A percentile compares a stretch with the other conserved stretches of the same genome.
Conservation (phyloP, 1,284 basidiomycete species). For the Stereum hirsutum region DNA sequence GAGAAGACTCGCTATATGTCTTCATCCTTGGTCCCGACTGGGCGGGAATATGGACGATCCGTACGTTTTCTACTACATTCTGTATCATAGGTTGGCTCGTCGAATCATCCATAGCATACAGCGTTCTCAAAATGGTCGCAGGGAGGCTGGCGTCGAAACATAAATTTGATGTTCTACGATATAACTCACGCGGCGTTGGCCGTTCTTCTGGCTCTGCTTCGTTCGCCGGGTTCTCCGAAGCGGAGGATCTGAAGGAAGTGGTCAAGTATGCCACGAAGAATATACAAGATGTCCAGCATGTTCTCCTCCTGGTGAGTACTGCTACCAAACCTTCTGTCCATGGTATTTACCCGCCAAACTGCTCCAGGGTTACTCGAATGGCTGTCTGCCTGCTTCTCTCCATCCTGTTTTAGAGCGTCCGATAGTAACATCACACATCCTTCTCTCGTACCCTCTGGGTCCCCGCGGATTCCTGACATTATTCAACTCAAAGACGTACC, state of each 20-base stretch:
- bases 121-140: conserved; percentile 22
- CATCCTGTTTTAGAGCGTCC: conserved; percentile 38
- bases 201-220: conserved; percentile 60
- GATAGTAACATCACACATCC: conserved; percentile 50
- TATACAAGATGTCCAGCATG: conserved; percentile 32
- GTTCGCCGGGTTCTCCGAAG: conserved; percentile 61
- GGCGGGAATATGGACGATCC: conserved; percentile 67
- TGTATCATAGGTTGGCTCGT: not conserved
- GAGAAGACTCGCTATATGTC: conserved; percentile 46
- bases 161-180: conserved; percentile 54
- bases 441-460: conserved; percentile 72
- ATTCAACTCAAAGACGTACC: conserved; percentile 50
- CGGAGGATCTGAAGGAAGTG: conserved; percentile 52
- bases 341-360: not conserved
- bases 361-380: conserved; percentile 76
- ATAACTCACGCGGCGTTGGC: conserved; percentile 72
- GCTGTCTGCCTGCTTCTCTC: conserved; percentile 60
- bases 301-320: conserved; percentile 44
- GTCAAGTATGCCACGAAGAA: conserved; percentile 44
- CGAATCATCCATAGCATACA: conserved; percentile 8
- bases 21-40: conserved; percentile 76
- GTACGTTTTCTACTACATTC: conserved; percentile 31
- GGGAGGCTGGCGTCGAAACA: conserved; percentile 25
- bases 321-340: conserved; percentile 2
- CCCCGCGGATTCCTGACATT: conserved; percentile 60